Evolutionary conservation across 1,284 basidiomycete genomes (phyloP).

Genomic region (Moniliella sp.): DNA sequence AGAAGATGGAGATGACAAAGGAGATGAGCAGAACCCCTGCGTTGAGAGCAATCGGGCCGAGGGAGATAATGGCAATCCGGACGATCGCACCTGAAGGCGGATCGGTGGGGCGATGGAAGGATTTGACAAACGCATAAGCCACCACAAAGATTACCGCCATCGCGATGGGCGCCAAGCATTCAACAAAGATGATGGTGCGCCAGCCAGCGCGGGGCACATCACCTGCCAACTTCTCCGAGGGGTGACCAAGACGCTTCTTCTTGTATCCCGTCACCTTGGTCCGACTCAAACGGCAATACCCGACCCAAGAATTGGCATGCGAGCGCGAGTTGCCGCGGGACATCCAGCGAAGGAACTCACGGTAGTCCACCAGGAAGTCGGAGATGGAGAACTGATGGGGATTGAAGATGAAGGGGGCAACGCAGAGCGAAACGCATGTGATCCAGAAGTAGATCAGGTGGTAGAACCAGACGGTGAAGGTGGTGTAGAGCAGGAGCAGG

Average conservation of each 20-base stretch:
- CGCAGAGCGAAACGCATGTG: slow-evolving; percentile 28
- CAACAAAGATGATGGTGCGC: slow-evolving; percentile 26
- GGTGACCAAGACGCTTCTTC: slow-evolving; percentile 32
- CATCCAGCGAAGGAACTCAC: slow-evolving; percentile 34
- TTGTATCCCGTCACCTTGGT: slow-evolving; percentile 33
- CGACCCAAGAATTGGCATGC: slow-evolving; percentile 32
- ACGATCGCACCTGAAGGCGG: slow-evolving; percentile 49
- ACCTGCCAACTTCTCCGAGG: slow-evolving; percentile 26
- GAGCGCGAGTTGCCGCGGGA: slow-evolving; percentile 31
- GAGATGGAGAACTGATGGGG: slow-evolving; percentile 31
- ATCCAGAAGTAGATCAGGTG: slow-evolving; percentile 34
- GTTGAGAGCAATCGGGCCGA: slow-evolving; percentile 87
- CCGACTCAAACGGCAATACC: slow-evolving; percentile 32
- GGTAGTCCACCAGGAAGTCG: slow-evolving; percentile 34
- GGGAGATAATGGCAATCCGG: slow-evolving; percentile 71
- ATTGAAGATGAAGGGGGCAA: slow-evolving; percentile 34
- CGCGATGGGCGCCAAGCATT: slow-evolving; percentile 23
- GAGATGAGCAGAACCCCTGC: slow-evolving; percentile 64
- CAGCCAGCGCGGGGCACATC: slow-evolving; percentile 30
- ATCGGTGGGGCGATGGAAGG: slow-evolving; percentile 20
- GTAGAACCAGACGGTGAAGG: slow-evolving; percentile 32
- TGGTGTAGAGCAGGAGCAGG: slow-evolving; percentile 29
- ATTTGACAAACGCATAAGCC: slow-evolving; percentile 32
- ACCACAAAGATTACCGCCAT: slow-evolving; percentile 27
- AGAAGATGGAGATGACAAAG: slow-evolving; percentile 73